Conservation (phyloP, 345 rosid genomes). For the Rubroshorea leprosula region DNA sequence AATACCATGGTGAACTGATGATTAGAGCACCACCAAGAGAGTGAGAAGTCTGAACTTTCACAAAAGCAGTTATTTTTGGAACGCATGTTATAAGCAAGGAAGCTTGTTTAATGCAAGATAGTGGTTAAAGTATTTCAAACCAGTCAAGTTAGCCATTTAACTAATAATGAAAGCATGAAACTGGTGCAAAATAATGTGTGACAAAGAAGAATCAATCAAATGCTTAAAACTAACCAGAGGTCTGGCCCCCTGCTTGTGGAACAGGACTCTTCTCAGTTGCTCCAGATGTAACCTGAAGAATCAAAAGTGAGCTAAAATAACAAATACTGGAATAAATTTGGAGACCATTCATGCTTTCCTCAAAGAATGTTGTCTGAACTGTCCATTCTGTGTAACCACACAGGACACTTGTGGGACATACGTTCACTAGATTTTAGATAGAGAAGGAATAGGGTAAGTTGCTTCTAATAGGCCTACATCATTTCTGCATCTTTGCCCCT, state of each 20-base stretch:
- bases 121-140: not conserved
- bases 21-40: no score
- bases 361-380: no score
- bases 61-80: not conserved
- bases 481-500: no score
- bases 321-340: no score
- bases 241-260: conserved; percentile 38
- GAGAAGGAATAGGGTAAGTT: no score
- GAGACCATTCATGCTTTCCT: no score
- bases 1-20: no score
- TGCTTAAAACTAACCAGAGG: conserved; percentile 49
- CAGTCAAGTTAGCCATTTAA: not conserved
- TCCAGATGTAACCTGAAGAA: conserved; percentile 41
- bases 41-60: not conserved
- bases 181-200: not conserved
- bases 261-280: conserved; percentile 34
- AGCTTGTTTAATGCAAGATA: not conserved
- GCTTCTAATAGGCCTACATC: no score
- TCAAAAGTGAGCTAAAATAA: not conserved
- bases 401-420: no score
- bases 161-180: not conserved
- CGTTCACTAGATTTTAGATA: no score
- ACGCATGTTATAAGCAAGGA: not conserved
- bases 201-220: not conserved
- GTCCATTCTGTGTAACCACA: no score